Evolutionary conservation across 2,329 filamentous ascomycete species (phyloP), one percentile per base, ranked within the genome.

Genomic region (Cryphonectria carpinicola): DNA sequence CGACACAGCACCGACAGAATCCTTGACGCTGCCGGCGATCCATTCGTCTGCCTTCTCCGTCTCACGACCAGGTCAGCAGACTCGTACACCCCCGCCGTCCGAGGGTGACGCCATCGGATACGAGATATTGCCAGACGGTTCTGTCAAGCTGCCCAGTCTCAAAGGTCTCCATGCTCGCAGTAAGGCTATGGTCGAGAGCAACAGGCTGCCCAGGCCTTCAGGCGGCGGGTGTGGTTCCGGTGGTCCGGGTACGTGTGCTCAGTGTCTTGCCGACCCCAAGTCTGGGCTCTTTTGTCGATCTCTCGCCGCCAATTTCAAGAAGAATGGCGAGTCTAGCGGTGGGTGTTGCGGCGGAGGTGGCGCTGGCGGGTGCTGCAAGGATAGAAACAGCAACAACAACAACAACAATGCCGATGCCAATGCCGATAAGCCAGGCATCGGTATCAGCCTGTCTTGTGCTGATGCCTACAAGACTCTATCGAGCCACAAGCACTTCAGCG

Each of bases 201-300:
- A 60, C 52, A 77, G 76, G 72, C 77, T 73, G 71, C 75, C 72
- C 70, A 77, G 76, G 65, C 77, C 81, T 39, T 74, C 75, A 11
- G 82, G 84, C 46, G 82, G 84, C 43, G 70, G 68, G 4, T 90
- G 88, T 71, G 87, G 92, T 37, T 84, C 88, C 52, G 91, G 91
- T 67, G 92, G 92, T 0, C 93, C 93, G 0, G 93, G 93, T 13
- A 92, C 91, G 22, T 96, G 93, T 77, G 88, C 91, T 4, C 92
- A 95, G 81, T 96, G 93, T 78, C 86, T 91, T 71, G 85, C 89
- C 1, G 93, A 95, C 77, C 92, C 93, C 25, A 91, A 92, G 77
- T 93, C 93, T 3, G 93, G 92, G 1, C 87, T 95, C 52, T 96
- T 96, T 83, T 96, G 93, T 81, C 92, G 93, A 73, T 91, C 92